Evolutionary conservation across 1,284 basidiomycete species (phyloP).

Genomic region (Ceratobasidium sp.): DNA sequence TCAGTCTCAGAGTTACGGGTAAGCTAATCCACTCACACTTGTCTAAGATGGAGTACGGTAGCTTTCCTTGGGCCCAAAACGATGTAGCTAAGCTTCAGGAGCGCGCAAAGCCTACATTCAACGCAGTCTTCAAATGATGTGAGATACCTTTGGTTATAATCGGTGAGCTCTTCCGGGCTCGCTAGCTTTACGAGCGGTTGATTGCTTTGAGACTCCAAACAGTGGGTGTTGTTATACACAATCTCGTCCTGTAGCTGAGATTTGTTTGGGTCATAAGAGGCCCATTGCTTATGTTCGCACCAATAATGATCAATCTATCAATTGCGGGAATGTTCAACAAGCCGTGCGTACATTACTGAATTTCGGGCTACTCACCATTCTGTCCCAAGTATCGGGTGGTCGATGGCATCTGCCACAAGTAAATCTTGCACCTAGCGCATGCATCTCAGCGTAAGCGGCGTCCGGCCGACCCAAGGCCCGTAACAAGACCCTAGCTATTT

Average conservation of each 20-base stretch:
- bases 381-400: conserved; percentile 27
- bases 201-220: background rate
- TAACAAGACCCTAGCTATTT: conserved; percentile 22
- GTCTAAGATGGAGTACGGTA: conserved; percentile 29
- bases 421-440: conserved; percentile 21
- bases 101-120: conserved; percentile 22
- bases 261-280: conserved; percentile 3
- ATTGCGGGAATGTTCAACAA: background rate
- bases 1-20: background rate
- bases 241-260: conserved; percentile 7
- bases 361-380: conserved; percentile 7
- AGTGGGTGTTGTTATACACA: conserved; percentile 30
- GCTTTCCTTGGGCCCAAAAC: conserved; percentile 16
- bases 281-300: conserved; percentile 17
- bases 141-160: conserved; percentile 1
- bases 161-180: conserved; percentile 16
- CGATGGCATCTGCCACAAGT: conserved; percentile 31
- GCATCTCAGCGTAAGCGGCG: conserved; percentile 34
- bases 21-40: conserved; percentile 18
- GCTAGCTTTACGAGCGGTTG: conserved; percentile 36
- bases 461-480: conserved; percentile 28
- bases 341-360: background rate
- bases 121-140: conserved; percentile 7
- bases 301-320: conserved; percentile 32
- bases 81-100: conserved; percentile 18